These are phyloP conservation scores for Geranomyces michiganensis DNA, from an alignment of 192 early-diverging fungal genomes.

Conservation along the genomic window DNA sequence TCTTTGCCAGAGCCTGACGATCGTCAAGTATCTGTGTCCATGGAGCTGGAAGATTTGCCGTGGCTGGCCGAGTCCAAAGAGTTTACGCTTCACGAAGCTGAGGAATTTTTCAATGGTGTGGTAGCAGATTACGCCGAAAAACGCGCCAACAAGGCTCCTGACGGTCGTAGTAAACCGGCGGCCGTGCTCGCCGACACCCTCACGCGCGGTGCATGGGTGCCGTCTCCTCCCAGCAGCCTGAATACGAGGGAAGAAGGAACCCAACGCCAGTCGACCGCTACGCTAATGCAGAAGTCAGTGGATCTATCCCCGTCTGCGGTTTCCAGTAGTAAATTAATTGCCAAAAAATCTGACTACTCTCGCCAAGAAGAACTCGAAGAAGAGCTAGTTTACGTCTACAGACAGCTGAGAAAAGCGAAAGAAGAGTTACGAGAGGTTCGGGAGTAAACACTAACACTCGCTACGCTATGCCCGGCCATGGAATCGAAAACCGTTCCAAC, in stretches of 20 bases:
- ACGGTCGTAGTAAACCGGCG: background rate
- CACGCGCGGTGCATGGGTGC: background rate
- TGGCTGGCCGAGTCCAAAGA: constrained; percentile 1
- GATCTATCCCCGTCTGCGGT: background rate
- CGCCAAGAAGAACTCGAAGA: constrained; percentile 6
- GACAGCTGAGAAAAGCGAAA: constrained; percentile 5
- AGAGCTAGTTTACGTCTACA: constrained; percentile 7
- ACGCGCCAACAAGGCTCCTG: background rate
- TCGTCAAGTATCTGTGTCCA: background rate
- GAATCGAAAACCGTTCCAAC: no score
- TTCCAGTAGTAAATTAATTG: background rate
- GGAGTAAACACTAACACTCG: background rate
- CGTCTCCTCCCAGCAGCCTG: background rate
- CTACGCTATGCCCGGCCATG: no score
- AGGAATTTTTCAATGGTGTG: background rate
- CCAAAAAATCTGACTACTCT: background rate
- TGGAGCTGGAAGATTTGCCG: background rate
- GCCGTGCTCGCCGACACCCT: background rate
- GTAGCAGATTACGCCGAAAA: background rate
- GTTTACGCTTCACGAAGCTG: background rate
- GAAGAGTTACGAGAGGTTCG: background rate
- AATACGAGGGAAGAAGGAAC: background rate
- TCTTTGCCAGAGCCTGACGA: background rate
- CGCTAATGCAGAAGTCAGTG: constrained; percentile 1
- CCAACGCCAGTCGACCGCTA: background rate